Percentiles rank a stretch among this genome's conserved stretches.
These are phyloP conservation scores for Hordeum marinum DNA, from an alignment of 176 grass and related monocot genomes.

Conservation along the genomic window DNA sequence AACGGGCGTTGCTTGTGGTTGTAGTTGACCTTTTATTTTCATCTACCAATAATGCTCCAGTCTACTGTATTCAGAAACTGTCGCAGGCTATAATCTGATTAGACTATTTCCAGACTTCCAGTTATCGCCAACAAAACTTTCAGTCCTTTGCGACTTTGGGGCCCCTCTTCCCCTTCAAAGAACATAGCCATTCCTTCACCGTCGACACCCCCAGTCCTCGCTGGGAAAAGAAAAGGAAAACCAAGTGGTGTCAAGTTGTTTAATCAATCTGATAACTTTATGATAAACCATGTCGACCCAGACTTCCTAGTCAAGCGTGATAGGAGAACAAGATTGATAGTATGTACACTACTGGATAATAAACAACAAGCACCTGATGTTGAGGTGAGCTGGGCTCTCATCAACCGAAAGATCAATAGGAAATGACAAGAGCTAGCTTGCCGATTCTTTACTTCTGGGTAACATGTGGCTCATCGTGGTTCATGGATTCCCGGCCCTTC, in stretches of 20 bases:
- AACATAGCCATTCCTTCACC: not conserved
- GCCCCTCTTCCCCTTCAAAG: not conserved
- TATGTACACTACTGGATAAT: not conserved
- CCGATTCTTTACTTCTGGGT: not conserved
- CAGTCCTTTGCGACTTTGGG: not conserved
- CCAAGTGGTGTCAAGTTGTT: not conserved
- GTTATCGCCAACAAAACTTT: not conserved
- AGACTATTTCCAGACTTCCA: not conserved
- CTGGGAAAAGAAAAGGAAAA: too few species aligned
- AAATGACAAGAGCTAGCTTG: not conserved
- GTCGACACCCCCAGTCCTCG: not conserved
- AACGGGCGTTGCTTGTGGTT: not conserved
- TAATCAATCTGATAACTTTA: not conserved
- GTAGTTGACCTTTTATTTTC: not conserved
- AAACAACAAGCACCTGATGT: not conserved
- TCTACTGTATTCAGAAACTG: not conserved
- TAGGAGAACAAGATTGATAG: not conserved
- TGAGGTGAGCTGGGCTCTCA: not conserved
- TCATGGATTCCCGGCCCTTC: not conserved
- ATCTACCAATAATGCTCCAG: not conserved
- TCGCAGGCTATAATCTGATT: not conserved
- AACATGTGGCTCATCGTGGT: not conserved
- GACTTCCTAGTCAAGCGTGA: not conserved
- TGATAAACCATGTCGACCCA: not conserved
- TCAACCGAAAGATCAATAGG: not conserved